These are phyloP conservation scores for Apiospora arundinis DNA, from an alignment of 2,329 filamentous ascomycete genomes.

Conservation along the genomic window DNA sequence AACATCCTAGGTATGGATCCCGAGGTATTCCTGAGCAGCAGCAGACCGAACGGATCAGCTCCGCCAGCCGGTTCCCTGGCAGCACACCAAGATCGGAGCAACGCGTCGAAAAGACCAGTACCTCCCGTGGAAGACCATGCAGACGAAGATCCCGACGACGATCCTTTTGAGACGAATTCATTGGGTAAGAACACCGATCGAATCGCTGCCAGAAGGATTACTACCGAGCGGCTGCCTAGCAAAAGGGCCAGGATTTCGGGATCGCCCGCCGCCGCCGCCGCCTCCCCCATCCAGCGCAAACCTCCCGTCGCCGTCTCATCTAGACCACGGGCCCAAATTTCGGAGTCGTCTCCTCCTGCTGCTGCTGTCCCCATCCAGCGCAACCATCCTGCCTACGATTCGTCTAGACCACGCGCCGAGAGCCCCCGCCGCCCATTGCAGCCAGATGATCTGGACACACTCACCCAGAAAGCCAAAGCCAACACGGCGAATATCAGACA, in stretches of 20 bases:
- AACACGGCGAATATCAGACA: conserved; percentile 25
- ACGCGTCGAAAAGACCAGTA: neutral
- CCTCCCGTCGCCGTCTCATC: neutral
- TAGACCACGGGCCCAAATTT: conserved; percentile 6
- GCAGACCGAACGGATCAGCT: conserved; percentile 23
- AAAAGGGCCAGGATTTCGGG: conserved; percentile 2
- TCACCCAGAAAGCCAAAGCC: conserved; percentile 23
- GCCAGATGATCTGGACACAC: conserved; percentile 4
- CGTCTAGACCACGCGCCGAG: neutral
- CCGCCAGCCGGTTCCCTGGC: neutral
- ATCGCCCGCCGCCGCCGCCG: neutral
- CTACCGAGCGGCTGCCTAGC: neutral
- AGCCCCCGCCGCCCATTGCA: neutral
- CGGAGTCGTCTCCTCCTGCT: neutral
- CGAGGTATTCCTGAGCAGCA: conserved; percentile 15
- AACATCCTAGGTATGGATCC: conserved; percentile 9
- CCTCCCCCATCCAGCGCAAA: neutral
- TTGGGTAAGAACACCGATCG: neutral
- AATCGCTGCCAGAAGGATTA: neutral
- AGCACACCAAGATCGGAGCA: neutral
- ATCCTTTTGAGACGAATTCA: neutral
- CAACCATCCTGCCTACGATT: neutral
- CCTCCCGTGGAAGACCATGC: neutral
- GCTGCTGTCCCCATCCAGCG: neutral
- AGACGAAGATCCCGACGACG: neutral